Conservation (phyloP, 441 rosid genomes). For the Pelargonium cotyledonis region DNA sequence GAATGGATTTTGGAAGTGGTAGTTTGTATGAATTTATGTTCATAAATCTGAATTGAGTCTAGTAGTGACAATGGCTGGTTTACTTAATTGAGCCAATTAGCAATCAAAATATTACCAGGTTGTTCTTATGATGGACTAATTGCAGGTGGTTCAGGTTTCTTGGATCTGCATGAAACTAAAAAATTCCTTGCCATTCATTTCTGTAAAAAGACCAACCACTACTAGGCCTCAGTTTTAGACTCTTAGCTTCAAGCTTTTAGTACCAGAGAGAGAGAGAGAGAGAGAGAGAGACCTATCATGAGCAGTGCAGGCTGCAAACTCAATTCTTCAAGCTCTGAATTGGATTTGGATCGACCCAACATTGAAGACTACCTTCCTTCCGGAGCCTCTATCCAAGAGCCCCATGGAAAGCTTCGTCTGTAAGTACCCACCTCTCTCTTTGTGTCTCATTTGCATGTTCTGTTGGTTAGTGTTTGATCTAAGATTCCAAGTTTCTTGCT, state of each 20-base stretch:
- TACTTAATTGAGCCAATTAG: no score
- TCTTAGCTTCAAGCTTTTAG: no score
- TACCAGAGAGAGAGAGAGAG: not conserved
- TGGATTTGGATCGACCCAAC: slow-evolving; percentile 79
- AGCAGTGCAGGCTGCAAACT: slow-evolving; percentile 33
- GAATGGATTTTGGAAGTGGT: not conserved
- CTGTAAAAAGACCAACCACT: no score
- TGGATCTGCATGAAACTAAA: no score
- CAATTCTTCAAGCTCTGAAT: slow-evolving; percentile 58
- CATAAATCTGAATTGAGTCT: not conserved
- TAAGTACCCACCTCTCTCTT: slow-evolving; percentile 22
- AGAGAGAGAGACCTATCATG: slow-evolving; percentile 4
- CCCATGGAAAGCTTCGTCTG: slow-evolving; percentile 77
- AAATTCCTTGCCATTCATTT: no score
- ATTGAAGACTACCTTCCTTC: slow-evolving; percentile 92
- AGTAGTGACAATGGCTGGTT: not conserved
- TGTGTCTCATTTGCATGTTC: not conserved
- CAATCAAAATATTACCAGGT: no score
- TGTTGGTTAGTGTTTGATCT: not conserved
- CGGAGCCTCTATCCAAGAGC: slow-evolving; percentile 73
- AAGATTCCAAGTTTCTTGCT: not conserved
- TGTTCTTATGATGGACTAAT: no score
- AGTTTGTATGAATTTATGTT: not conserved
- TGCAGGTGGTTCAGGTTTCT: no score
- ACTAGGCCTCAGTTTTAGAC: no score